Evolutionary conservation across 495 filamentous ascomycete species (phyloP), one percentile per base, ranked within the genome.

Genomic region (Massariosphaeria phaeospora): DNA sequence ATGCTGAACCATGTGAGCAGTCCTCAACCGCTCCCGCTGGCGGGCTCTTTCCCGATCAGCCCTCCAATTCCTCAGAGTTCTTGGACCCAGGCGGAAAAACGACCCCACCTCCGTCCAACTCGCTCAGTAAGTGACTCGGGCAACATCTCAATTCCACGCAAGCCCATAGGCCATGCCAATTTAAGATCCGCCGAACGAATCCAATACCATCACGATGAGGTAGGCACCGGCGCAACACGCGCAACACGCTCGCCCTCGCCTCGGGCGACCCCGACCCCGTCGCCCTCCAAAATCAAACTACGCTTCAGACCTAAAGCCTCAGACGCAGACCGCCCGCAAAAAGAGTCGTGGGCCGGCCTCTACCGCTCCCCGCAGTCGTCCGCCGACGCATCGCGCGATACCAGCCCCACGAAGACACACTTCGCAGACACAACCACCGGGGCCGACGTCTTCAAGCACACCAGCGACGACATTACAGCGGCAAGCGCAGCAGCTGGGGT

Each of bases 301-400:
- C 33, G 45, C 13, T 18, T 49, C 9, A 48, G 43, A 31, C 21
- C 42, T 29, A 35, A 44, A 13, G 24, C 21, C 12, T 17, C 8
- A 2, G 29, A 31, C 2, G 5, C 29, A 18, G 42, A 56, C 10
- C 21, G 30, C 9, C 38, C 27, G 6, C 56, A 54, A 20, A 60
- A 60, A 27, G 57, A 49, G 30, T 50, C 52, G 12, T 52, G 45
- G 39, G 51, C 34, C 39, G 18, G 23, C n/a, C 41, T 61, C 1
- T 39, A 48, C 15, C 45, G 31, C 40, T 59, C 56, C 15, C 38
- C 43, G n/a, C 25, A 44, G 42, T 26, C 34, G 1, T 45, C 50
- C 12, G 13, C 49, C 23, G 23, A 50, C 17, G 20, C 26, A 8
- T 46, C 51, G 20, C 25, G 44, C 21, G 17, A 26, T 25, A 27